Evolutionary conservation across 78 protist genomes (phyloP).

Genomic region (Planoprotostelium fungivorum): DNA sequence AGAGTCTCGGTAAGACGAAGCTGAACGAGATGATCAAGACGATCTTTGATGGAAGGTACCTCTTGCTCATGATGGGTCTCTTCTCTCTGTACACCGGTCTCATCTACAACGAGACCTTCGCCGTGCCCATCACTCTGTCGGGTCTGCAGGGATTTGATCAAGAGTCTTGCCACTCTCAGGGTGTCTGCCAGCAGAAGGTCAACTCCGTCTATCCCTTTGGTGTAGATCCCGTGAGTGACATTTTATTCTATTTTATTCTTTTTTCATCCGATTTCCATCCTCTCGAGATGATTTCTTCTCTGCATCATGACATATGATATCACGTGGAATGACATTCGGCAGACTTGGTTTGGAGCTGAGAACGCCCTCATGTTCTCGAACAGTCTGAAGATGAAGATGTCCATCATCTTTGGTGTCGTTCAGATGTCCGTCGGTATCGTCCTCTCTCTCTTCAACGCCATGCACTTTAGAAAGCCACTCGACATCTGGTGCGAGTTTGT

Average conservation of each 20-base stretch:
- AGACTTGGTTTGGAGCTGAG: constrained; percentile 57
- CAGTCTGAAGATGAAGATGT: constrained; percentile 98
- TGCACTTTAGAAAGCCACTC: constrained; percentile 31
- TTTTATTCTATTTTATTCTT: too few species aligned
- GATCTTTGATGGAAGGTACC: constrained; percentile 95
- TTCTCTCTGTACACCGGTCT: constrained; percentile 95
- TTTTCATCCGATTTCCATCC: neutral
- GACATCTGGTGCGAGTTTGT: constrained; percentile 80
- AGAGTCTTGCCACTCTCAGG: neutral
- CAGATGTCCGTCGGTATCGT: constrained; percentile 95
- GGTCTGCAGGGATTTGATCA: neutral
- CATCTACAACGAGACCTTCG: constrained; percentile 94
- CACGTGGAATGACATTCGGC: too few species aligned
- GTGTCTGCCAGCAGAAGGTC: neutral
- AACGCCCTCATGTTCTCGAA: constrained; percentile 92
- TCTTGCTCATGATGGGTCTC: constrained; percentile 95
- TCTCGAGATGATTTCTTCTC: neutral
- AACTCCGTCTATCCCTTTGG: constrained; percentile 79
- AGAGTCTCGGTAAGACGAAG: constrained; percentile 44
- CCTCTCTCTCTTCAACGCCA: constrained; percentile 76
- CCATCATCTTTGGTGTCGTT: constrained; percentile 94
- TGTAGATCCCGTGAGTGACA: constrained; percentile 82
- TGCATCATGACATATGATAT: too few species aligned
- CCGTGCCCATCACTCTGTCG: neutral
- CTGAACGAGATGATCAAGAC: constrained; percentile 82